Evolutionary conservation across 805 yeast species (phyloP), one percentile per base, ranked within the genome.

Genomic region (Candida maesae): DNA sequence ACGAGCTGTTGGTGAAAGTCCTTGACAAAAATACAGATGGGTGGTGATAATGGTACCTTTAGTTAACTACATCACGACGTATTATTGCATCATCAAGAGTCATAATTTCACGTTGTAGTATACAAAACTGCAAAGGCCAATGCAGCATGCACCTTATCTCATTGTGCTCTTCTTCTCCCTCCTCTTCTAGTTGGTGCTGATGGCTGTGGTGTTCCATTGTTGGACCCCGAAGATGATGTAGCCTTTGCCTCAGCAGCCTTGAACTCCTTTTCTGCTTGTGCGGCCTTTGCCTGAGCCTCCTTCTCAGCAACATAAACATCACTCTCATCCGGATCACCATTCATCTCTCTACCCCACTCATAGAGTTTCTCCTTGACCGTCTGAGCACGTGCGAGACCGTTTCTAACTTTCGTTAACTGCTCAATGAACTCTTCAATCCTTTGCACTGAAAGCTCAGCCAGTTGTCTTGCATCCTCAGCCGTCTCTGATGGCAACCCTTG

Each of bases 311-410:
- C 47, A 30, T 68, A 61, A 5, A 65, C 51, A 17, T 68, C 70
- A 41, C 60, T 67, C 26, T 66, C 74, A 45, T 74, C 78, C 32
- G 70, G 74, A 39, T 76, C 76, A 11, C 81, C 95, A 47, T 82
- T 71, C 76, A 85, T 84, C 57, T 90, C 96, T 53, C 76, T 76
- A 41, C 93, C 85, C 98, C 98, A 91, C 50, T 77, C 74, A 47
- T 71, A 74, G 34, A 93, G 74, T 49, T 79, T 77, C 33, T 74
- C 74, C 51, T 86, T 81, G 50, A 84, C 71, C 45, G 91, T 68
- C 51, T 84, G 86, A 0, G 96, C 91, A 53, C 85, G 75, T 26
- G 84, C 78, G 20, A 91, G 66, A 1, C 89, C 95, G 53, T 73
- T 73, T 51, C 97, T 73, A 27, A 93, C 73, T 26, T 71, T 76